A percentile compares a stretch with the other conserved stretches of the same genome.
Conservation (phyloP, 75 land plant genomes). For the Pseudotsuga menziesii region DNA sequence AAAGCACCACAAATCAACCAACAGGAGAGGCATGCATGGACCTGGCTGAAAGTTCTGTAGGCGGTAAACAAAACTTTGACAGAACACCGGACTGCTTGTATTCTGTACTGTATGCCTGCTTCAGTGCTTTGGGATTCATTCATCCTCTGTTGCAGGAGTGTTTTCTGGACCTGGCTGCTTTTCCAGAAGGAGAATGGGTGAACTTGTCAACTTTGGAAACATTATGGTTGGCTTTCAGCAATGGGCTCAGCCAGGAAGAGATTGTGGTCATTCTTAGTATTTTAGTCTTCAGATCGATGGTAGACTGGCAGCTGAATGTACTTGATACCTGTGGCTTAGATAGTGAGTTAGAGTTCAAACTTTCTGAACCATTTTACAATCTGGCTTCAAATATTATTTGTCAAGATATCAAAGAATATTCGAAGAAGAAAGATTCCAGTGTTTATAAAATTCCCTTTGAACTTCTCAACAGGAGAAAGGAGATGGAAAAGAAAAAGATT, state of each 20-base stretch:
- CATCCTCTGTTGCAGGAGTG: constrained; percentile 23
- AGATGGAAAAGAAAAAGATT: not conserved
- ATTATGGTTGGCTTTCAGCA: constrained; percentile 11
- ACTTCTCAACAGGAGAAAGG: not conserved
- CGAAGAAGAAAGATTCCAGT: not conserved
- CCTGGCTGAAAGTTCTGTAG: not conserved
- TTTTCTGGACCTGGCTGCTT: constrained; percentile 17
- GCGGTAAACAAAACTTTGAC: not conserved
- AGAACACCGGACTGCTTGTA: not conserved
- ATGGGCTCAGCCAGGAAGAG: constrained; percentile 14
- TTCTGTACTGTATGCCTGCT: constrained; percentile 1
- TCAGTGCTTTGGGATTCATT: constrained; percentile 4
- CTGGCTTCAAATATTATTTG: constrained; percentile 2
- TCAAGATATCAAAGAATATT: not conserved
- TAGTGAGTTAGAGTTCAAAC: constrained; percentile 11
- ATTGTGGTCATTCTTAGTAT: constrained; percentile 12
- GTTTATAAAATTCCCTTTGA: not conserved
- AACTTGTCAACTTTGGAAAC: constrained; percentile 11
- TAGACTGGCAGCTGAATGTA: constrained; percentile 17
- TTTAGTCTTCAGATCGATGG: constrained; percentile 15
- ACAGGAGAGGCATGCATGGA: not conserved
- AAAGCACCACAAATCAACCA: not conserved
- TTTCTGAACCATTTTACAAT: constrained; percentile 2
- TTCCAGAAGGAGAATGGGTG: constrained; percentile 22
- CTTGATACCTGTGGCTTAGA: not conserved